phyloP scores from a whole-genome alignment of 1,284 basidiomycete genomes.

The Phylloporus sp. region DNA sequence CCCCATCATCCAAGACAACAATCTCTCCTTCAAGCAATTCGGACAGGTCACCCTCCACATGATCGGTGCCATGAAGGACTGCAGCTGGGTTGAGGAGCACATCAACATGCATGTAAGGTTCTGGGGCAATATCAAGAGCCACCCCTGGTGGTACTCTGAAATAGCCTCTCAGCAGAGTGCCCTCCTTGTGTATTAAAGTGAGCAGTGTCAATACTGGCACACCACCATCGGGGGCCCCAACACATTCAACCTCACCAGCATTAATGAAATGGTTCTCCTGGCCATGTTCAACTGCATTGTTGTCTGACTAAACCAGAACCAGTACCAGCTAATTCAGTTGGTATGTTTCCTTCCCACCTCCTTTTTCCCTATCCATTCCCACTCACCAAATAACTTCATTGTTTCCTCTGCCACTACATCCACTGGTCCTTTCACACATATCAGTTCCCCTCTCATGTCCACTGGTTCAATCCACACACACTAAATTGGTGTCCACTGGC shows the following conservation, averaged over 20 bases:
- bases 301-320: neutral
- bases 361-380: no score
- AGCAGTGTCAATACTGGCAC: neutral
- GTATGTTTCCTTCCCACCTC: no score
- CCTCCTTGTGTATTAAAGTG: neutral
- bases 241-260: neutral
- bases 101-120: conserved; percentile 2
- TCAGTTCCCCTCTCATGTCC: no score
- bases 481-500: no score
- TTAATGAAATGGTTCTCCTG: neutral
- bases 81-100: neutral
- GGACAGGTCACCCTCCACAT: neutral
- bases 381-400: no score
- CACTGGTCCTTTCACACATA: no score
- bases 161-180: neutral
- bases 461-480: no score
- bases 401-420: no score
- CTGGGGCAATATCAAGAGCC: conserved; percentile 1
- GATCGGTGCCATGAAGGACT: neutral
- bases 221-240: neutral
- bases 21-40: neutral
- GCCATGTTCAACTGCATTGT: neutral
- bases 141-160: neutral
- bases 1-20: neutral
- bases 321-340: neutral